These are phyloP conservation scores for Tremellales sp. DNA, from an alignment of 1,284 basidiomycete genomes.

Conservation along the genomic window DNA sequence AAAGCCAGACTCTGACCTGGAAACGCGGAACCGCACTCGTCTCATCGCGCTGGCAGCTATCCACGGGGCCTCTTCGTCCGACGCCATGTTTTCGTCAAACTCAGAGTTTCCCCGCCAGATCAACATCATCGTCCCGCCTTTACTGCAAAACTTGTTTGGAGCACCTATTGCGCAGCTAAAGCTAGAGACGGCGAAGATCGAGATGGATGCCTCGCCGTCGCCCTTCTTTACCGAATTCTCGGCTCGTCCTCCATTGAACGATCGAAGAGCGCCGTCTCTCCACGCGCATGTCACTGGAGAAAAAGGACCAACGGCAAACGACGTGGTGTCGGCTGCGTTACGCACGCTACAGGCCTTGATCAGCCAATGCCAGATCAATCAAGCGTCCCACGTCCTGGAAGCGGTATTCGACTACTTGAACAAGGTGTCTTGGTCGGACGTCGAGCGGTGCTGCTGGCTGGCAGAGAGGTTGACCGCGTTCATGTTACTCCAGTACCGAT, in stretches of 20 bases:
- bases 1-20: constrained; percentile 27
- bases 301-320: constrained; percentile 68
- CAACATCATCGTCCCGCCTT: constrained; percentile 65
- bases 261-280: constrained; percentile 79
- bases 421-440: constrained; percentile 64
- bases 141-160: constrained; percentile 67
- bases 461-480: constrained; percentile 71
- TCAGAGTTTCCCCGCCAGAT: constrained; percentile 71
- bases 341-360: constrained; percentile 69
- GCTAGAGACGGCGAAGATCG: constrained; percentile 62
- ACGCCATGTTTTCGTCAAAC: constrained; percentile 75
- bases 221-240: constrained; percentile 77
- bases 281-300: constrained; percentile 83
- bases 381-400: constrained; percentile 65
- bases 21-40: constrained; percentile 60
- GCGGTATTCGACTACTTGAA: constrained; percentile 67
- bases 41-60: constrained; percentile 82
- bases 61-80: constrained; percentile 75
- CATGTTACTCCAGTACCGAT: constrained; percentile 88
- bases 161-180: constrained; percentile 61
- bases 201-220: constrained; percentile 62
- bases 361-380: constrained; percentile 69
- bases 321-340: constrained; percentile 71
- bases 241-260: constrained; percentile 61
- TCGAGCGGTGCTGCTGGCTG: constrained; percentile 77